Conservation (phyloP, 2,329 filamentous ascomycete species). For the Xenoacremonium recifei region DNA sequence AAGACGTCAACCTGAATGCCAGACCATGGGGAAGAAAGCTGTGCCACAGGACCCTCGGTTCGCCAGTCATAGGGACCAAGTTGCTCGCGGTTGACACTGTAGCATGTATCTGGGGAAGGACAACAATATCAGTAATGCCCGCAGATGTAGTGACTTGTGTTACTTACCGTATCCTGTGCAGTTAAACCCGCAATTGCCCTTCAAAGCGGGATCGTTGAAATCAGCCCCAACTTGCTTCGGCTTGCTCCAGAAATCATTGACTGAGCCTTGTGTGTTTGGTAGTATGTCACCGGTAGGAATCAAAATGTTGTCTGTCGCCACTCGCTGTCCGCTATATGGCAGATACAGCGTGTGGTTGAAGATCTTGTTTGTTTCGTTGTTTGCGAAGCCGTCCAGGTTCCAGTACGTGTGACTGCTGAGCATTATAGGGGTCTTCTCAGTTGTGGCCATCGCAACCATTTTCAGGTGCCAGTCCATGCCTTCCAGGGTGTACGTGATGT, state of each 20-base stretch:
- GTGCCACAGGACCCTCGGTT: conserved; percentile 57
- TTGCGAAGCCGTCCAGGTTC: conserved; percentile 79
- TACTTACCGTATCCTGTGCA: conserved; percentile 80
- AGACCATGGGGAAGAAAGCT: conserved; percentile 69
- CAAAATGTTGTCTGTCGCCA: conserved; percentile 68
- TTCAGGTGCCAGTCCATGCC: conserved; percentile 69
- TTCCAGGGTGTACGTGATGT: conserved; percentile 70
- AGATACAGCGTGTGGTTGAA: conserved; percentile 72
- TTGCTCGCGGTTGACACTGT: conserved; percentile 61
- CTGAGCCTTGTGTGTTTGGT: conserved; percentile 63
- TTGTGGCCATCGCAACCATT: conserved; percentile 69
- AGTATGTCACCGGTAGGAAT: conserved; percentile 76
- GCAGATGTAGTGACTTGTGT: no score
- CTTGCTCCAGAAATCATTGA: conserved; percentile 79
- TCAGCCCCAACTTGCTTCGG: conserved; percentile 78
- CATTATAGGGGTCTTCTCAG: conserved; percentile 81
- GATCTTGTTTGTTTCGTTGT: conserved; percentile 62
- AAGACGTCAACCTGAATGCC: conserved; percentile 82
- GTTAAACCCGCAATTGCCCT: conserved; percentile 73
- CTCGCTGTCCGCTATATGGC: conserved; percentile 69
- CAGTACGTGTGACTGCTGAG: conserved; percentile 73
- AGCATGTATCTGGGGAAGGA: conserved; percentile 62
- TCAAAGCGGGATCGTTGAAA: conserved; percentile 58
- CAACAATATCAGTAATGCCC: no score
- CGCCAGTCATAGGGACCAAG: conserved; percentile 63